Percentiles rank a stretch among this genome's conserved stretches.
Conservation (phyloP, 345 rosid genomes). For the Eucalyptus coolabah region DNA sequence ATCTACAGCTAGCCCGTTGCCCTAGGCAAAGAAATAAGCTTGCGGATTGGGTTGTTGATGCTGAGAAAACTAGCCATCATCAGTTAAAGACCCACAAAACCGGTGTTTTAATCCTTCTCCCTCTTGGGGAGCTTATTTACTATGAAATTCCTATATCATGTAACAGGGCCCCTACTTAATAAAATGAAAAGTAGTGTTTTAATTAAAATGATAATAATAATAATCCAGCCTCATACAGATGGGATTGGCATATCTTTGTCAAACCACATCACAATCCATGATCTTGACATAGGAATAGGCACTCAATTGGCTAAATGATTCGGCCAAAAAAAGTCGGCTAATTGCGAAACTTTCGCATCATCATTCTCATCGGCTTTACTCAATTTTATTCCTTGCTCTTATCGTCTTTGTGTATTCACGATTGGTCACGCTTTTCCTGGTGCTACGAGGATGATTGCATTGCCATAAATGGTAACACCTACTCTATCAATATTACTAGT, state of each 20-base stretch:
- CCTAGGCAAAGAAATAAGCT: not conserved
- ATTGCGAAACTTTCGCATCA: too few species aligned
- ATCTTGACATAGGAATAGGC: too few species aligned
- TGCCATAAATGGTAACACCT: constrained; percentile 20
- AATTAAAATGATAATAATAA: too few species aligned
- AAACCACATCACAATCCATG: too few species aligned
- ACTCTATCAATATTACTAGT: not conserved
- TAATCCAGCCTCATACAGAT: too few species aligned
- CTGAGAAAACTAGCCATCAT: too few species aligned
- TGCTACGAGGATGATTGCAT: constrained; percentile 30
- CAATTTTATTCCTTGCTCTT: not conserved
- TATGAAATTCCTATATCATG: not conserved
- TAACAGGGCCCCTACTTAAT: not conserved
- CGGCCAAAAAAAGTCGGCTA: too few species aligned
- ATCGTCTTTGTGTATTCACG: not conserved
- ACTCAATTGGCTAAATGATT: too few species aligned
- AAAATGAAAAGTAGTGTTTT: too few species aligned
- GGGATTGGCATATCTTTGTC: too few species aligned
- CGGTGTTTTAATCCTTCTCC: not conserved
- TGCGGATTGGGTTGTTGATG: not conserved
- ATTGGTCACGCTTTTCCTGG: not conserved
- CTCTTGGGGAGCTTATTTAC: not conserved
- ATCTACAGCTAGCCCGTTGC: not conserved
- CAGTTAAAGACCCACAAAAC: not conserved
- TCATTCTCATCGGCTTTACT: not conserved